A percentile compares a stretch with the other conserved stretches of the same genome.
Conservation (phyloP, 306 rosid species). For the Vigna radiata region DNA sequence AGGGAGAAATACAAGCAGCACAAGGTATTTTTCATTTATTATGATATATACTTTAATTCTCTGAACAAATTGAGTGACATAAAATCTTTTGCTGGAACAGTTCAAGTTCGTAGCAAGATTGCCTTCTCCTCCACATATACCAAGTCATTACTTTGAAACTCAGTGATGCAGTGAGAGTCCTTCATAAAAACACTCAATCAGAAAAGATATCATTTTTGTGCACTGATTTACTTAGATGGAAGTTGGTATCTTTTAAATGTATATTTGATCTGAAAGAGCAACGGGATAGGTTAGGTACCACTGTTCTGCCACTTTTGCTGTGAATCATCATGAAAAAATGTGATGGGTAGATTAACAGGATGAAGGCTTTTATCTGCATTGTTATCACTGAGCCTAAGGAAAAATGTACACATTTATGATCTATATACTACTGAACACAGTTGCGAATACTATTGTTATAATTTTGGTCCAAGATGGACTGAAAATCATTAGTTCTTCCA, state of each 20-base stretch:
- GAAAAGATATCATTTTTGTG: not conserved
- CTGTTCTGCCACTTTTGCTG: not conserved
- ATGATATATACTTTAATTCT: not conserved
- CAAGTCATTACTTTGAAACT: slow-evolving; percentile 54
- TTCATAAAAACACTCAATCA: too few relatives aligned
- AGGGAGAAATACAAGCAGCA: slow-evolving; percentile 81
- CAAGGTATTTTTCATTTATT: slow-evolving; percentile 52
- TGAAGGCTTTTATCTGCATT: not conserved
- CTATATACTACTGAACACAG: not conserved
- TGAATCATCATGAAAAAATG: not conserved
- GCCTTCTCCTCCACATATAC: slow-evolving; percentile 76
- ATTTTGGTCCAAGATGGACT: too few relatives aligned
- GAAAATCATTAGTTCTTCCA: not conserved
- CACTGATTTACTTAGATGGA: not conserved
- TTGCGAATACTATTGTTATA: not conserved
- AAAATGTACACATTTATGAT: not conserved
- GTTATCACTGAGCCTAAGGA: not conserved
- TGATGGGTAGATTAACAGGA: not conserved
- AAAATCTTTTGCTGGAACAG: slow-evolving; percentile 50
- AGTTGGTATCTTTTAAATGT: not conserved
- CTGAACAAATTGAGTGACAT: not conserved
- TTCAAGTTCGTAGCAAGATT: slow-evolving; percentile 67
- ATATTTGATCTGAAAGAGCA: not conserved
- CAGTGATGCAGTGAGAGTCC: not conserved
- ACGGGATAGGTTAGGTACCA: too few relatives aligned